Percentiles rank a stretch among this genome's conserved stretches.
Conservation (phyloP, 495 filamentous ascomycete genomes). For the Penicillium ochrochloron region DNA sequence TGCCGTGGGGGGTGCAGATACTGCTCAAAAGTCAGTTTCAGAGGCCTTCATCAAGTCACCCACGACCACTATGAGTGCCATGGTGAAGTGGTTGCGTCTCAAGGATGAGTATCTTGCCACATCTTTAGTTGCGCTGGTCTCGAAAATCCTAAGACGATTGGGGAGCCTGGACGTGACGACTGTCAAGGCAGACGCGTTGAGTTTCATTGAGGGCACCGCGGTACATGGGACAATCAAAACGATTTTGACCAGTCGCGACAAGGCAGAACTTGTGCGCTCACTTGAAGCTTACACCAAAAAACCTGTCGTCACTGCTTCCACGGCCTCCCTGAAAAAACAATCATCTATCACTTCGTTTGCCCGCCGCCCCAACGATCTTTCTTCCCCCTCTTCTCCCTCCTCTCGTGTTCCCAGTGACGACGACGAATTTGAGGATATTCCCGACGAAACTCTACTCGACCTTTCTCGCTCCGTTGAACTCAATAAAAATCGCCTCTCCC, state of each 20-base stretch:
- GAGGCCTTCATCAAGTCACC: constrained; percentile 59
- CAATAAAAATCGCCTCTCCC: constrained; percentile 48
- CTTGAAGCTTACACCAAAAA: constrained; percentile 75
- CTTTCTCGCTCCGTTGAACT: constrained; percentile 54
- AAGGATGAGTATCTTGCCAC: constrained; percentile 81
- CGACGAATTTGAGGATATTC: constrained; percentile 52
- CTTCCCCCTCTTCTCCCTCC: constrained; percentile 37
- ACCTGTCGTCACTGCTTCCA: constrained; percentile 51
- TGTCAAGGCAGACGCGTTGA: constrained; percentile 62
- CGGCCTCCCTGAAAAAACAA: constrained; percentile 61
- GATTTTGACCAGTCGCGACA: constrained; percentile 74
- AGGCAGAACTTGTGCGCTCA: constrained; percentile 78
- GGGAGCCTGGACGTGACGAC: constrained; percentile 68
- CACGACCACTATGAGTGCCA: constrained; percentile 62
- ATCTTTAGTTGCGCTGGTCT: constrained; percentile 68
- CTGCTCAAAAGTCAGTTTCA: constrained; percentile 45
- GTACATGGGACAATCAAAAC: constrained; percentile 65
- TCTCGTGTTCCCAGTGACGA: constrained; percentile 40
- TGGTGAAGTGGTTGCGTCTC: constrained; percentile 83
- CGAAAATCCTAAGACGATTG: constrained; percentile 74
- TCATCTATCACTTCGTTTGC: constrained; percentile 70
- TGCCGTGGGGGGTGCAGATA: constrained; percentile 57
- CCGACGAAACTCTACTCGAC: constrained; percentile 49
- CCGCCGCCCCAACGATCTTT: constrained; percentile 46
- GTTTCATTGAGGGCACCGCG: constrained; percentile 64